phyloP scores from a whole-genome alignment of 2,329 filamentous ascomycete genomes.

The Colletotrichum tropicale region DNA sequence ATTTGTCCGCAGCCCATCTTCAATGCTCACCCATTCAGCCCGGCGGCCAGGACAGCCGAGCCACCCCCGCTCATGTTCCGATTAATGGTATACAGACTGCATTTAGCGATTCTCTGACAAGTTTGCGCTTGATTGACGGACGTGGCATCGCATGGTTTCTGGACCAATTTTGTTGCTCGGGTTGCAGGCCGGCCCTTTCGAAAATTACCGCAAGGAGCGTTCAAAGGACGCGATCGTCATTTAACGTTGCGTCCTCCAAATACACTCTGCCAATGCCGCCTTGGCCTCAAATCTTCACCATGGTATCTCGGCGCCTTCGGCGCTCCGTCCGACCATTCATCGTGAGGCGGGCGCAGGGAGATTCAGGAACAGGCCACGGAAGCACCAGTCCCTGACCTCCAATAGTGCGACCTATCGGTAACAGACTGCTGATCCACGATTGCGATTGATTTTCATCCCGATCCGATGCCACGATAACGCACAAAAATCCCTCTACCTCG shows the following conservation, averaged over 20 bases:
- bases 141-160: neutral
- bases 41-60: neutral
- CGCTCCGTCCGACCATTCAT: constrained; percentile 2
- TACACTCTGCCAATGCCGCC: neutral
- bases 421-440: constrained; percentile 5
- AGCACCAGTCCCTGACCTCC: neutral
- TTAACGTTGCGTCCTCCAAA: neutral
- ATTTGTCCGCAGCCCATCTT: neutral
- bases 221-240: neutral
- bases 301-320: neutral
- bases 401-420: neutral
- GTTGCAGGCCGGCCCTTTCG: neutral
- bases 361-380: constrained; percentile 18
- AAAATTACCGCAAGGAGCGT: neutral
- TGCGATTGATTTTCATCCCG: constrained; percentile 5
- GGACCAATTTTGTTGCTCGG: neutral
- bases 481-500: constrained; percentile 10
- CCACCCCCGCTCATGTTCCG: neutral
- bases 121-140: neutral
- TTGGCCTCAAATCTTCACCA: neutral
- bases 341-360: neutral
- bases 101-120: constrained; percentile 1
- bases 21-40: neutral
- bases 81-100: neutral
- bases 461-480: constrained; percentile 7